Percentiles rank a stretch among this genome's conserved stretches.
Conservation (phyloP, 2,329 filamentous ascomycete genomes). For the Graphilbum fragrans region DNA sequence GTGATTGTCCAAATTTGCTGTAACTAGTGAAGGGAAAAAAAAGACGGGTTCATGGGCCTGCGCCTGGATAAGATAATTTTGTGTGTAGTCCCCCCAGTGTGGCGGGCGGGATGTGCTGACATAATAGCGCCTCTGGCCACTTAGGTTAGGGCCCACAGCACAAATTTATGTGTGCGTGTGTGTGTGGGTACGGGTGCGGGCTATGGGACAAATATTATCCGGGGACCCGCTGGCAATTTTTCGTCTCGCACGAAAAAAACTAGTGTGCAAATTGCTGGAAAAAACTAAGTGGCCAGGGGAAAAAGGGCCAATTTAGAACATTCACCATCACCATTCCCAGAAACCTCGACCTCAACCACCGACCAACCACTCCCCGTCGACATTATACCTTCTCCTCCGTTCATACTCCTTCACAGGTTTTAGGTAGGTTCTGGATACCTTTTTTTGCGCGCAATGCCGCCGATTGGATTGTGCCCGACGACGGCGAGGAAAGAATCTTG, state of each 20-base stretch:
- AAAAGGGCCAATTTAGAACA: background rate
- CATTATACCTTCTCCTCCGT: background rate
- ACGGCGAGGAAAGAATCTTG: slow-evolving; percentile 10
- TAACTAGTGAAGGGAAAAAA: too few relatives aligned
- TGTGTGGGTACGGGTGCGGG: slow-evolving; percentile 2
- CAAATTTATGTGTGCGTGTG: slow-evolving; percentile 1
- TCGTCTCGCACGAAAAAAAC: slow-evolving; percentile 7
- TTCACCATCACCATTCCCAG: background rate
- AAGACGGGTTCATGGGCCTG: too few relatives aligned
- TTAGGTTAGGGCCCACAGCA: slow-evolving; percentile 11
- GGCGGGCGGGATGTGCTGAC: background rate
- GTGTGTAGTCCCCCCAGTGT: slow-evolving; percentile 9
- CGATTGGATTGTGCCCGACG: slow-evolving; percentile 16
- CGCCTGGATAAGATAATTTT: background rate
- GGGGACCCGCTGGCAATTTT: background rate
- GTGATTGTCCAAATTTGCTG: background rate
- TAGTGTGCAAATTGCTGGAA: slow-evolving; percentile 1
- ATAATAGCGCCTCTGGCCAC: background rate
- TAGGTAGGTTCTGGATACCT: slow-evolving; percentile 7
- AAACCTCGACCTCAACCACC: background rate
- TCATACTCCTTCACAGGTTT: background rate
- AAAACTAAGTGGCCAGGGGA: background rate
- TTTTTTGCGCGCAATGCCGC: slow-evolving; percentile 1
- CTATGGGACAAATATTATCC: slow-evolving; percentile 6
- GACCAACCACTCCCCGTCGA: background rate